Percentiles rank a stretch among this genome's conserved stretches.
These are phyloP conservation scores for Stephanodiscus minutulus DNA, from an alignment of 108 stramenopile genomes.

Conservation along the genomic window DNA sequence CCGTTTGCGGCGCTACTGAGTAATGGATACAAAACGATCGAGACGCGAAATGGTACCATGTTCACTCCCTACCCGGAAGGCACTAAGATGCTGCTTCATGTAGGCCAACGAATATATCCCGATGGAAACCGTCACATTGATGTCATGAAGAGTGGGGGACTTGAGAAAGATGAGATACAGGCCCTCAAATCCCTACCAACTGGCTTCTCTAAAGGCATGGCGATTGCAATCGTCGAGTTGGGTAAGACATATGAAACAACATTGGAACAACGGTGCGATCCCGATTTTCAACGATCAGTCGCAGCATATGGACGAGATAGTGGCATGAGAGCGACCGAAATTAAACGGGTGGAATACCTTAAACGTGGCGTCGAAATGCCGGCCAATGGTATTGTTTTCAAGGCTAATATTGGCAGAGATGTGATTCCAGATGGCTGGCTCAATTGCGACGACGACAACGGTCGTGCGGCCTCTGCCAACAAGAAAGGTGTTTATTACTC, in stretches of 20 bases:
- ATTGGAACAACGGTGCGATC: conserved; percentile 51
- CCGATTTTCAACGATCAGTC: conserved; percentile 65
- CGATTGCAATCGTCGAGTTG: conserved; percentile 72
- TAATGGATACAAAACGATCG: conserved; percentile 82
- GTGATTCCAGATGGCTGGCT: conserved; percentile 71
- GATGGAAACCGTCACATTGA: conserved; percentile 73
- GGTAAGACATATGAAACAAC: conserved; percentile 75
- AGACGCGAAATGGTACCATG: conserved; percentile 84
- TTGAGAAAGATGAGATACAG: conserved; percentile 58
- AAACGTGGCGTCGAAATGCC: conserved; percentile 50
- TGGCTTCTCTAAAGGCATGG: conserved; percentile 64
- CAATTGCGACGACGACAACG: conserved; percentile 3
- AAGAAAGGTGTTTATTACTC: too few relatives aligned
- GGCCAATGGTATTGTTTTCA: conserved; percentile 67
- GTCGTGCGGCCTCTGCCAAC: too few relatives aligned
- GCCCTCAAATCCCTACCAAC: conserved; percentile 57
- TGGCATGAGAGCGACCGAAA: conserved; percentile 71
- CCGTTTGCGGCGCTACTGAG: conserved; percentile 82
- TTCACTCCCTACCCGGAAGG: conserved; percentile 71
- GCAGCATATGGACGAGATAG: conserved; percentile 67
- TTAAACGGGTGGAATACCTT: conserved; percentile 64
- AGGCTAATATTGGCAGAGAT: conserved; percentile 52
- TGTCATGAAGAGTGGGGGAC: conserved; percentile 64
- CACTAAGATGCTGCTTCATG: conserved; percentile 73
- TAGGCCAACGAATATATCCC: conserved; percentile 77